Evolutionary conservation across 176 grass and related monocot species (phyloP), one percentile per base, ranked within the genome.

Genomic region (Paspalum notatum): DNA sequence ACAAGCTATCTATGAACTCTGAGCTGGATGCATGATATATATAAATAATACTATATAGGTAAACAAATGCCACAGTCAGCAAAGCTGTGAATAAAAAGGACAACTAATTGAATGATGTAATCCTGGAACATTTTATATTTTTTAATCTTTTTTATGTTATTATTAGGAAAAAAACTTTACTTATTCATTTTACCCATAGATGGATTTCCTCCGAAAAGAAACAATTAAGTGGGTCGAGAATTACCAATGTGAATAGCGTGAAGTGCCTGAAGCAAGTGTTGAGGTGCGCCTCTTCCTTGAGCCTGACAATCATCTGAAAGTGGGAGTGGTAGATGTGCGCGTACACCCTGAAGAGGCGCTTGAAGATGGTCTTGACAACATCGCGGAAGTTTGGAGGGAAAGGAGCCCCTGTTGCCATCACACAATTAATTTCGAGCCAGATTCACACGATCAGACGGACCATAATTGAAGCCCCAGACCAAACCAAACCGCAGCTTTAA

Each of bases 221-320:
- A 49, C 27, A 38, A 45, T 17, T 41, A n/a, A n/a, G 32, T 32
- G 64, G 17, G 78, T 46, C 0, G 62, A 50, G 7, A 82, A 9
- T 89, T 91, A 99, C 96, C 86, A 72, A 82, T 84, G 90, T 93
- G 79, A 99, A 99, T 12, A 93, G 78, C 22, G 82, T 83, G 84
- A 98, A 95, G 71, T 98, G 96, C 84, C 93, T 98, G 92, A 98
- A 98, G 92, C 96, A 98, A 61, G 92, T 98, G 63, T 93, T 98
- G 50, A 98, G 96, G 82, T 98, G 96, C 37, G 92, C 90, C 78
- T 91, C 90, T 87, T 95, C 96, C 78, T 98, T 83, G 75, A 98
- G 96, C 56, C 71, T 98, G 8, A 91, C 68, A 54, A 98, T 93
- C 84, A 82, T 86, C 69, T 95, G 92, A 40, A 98, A 95, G 43